phyloP scores from a whole-genome alignment of 1,139 yeast genomes.

The Nakaseomyces sp. region DNA sequence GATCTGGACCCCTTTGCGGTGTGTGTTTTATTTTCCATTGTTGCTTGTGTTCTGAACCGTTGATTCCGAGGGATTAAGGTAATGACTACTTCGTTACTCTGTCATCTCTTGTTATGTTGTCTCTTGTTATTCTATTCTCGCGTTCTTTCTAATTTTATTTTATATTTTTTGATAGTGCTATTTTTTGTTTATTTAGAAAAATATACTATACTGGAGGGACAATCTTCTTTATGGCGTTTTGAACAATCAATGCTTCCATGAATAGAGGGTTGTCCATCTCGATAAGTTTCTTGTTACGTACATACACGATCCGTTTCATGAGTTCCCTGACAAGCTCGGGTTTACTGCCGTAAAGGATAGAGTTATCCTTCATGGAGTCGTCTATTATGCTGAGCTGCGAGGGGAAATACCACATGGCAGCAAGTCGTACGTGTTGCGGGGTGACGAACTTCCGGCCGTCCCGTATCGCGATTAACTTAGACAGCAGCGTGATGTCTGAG shows the following conservation, averaged over 20 bases:
- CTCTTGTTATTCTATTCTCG: too few species aligned
- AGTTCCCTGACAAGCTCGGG: constrained; percentile 25
- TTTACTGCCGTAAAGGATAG: constrained; percentile 27
- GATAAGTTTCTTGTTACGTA: constrained; percentile 15
- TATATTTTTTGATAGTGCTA: not conserved
- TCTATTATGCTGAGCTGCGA: constrained; percentile 24
- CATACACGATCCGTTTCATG: constrained; percentile 16
- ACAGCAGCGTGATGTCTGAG: constrained; percentile 19
- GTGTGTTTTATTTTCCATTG: too few species aligned
- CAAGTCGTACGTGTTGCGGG: constrained; percentile 26
- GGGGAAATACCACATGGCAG: constrained; percentile 28
- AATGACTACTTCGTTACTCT: too few species aligned
- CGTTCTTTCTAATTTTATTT: not conserved
- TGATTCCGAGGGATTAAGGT: too few species aligned
- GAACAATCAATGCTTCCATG: constrained; percentile 23
- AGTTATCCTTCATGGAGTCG: constrained; percentile 22
- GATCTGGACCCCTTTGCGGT: not conserved
- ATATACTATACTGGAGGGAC: constrained; percentile 27
- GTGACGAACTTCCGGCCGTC: constrained; percentile 19
- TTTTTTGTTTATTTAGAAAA: not conserved
- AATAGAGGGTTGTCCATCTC: constrained; percentile 24
- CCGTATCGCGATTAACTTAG: constrained; percentile 18
- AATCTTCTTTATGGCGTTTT: constrained; percentile 25
- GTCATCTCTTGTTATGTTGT: too few species aligned
- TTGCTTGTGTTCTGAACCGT: too few species aligned